Evolutionary conservation across 257 asterid genomes (phyloP), one percentile per base, ranked within the genome.

Genomic region (Penstemon newberryi): DNA sequence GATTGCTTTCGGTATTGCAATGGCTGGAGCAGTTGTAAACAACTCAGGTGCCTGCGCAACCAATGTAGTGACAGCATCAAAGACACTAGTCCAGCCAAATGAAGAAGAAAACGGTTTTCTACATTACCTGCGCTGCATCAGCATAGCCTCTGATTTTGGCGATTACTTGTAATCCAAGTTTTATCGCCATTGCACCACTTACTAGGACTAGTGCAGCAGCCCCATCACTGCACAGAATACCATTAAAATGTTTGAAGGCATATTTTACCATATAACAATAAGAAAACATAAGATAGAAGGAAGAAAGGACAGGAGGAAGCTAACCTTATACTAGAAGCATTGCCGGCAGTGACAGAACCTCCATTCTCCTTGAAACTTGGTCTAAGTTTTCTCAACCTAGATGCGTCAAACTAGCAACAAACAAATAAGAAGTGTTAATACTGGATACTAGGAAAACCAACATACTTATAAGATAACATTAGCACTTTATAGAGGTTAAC

Each of bases 321-420:
- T 18, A 64, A 92, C 99, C 99, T 94, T 79, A 94, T 89, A 73
- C 77, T 85, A 67, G 99, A 94, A 73, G 97, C 90, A 82, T 94
- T 94, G 80, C 99, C 98, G 25, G 99, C 98, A 56, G 99, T 91
- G 43, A 94, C 96, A 60, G 99, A 76, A 80, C 99, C 99, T 66
- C 96, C 97, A 15, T 80, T 81, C 63, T 60, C 66, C 84, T 89
- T 91, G 80, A 94, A 94, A 79, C 93, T 91, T 66, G 98, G 95
- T 56, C 82, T 79, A 46, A 94, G 99, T 82, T 81, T 89, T 80
- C 84, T 84, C 65, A 94, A 77, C 85, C 82, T 89, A 39, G 87
- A 74, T 18, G 91, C 90, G 71, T 91, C 97, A 60, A 94, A 91
- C 99, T 94, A 79, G 73, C 60, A 83, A 76, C 67, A 75, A 18